A percentile compares a stretch with the other conserved stretches of the same genome.
phyloP scores from a whole-genome alignment of 441 rosid genomes.

The Gossypium trilobum region DNA sequence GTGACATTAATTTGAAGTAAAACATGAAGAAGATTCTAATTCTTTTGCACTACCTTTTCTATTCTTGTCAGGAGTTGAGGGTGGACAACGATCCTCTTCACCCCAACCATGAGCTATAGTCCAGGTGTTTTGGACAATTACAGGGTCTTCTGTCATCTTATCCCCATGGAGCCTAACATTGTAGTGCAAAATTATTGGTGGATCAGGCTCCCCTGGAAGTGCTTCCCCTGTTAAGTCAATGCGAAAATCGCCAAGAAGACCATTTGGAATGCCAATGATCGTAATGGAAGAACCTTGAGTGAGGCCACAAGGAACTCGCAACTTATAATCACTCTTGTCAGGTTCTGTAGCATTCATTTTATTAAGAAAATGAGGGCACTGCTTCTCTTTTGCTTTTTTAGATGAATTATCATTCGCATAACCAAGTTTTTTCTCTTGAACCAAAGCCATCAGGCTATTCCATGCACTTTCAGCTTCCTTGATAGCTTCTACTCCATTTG shows the following conservation, averaged over 20 bases:
- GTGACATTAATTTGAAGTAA: constrained; percentile 15
- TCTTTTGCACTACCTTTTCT: constrained; percentile 46
- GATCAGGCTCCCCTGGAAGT: constrained; percentile 96
- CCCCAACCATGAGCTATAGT: constrained; percentile 89
- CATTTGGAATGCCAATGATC: constrained; percentile 73
- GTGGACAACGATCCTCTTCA: constrained; percentile 89
- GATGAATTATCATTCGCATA: constrained; percentile 39
- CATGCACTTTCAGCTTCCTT: constrained; percentile 85
- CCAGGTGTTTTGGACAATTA: constrained; percentile 95
- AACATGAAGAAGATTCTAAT: not conserved
- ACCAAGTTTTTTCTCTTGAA: constrained; percentile 48
- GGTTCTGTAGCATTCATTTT: constrained; percentile 62
- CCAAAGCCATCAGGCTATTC: constrained; percentile 62
- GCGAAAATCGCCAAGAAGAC: constrained; percentile 76
- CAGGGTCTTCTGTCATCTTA: constrained; percentile 88
- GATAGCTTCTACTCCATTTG: constrained; percentile 72
- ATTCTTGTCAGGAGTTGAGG: constrained; percentile 57
- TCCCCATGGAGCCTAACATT: constrained; percentile 93
- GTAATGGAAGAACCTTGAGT: constrained; percentile 91
- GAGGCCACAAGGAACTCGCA: constrained; percentile 76
- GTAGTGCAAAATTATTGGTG: constrained; percentile 83
- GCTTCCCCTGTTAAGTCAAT: constrained; percentile 84
- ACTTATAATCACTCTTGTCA: constrained; percentile 33
- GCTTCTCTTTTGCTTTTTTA: constrained; percentile 47
- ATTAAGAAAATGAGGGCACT: constrained; percentile 79